Conservation (phyloP, 257 asterid species). For the Solanum sejunctum region DNA sequence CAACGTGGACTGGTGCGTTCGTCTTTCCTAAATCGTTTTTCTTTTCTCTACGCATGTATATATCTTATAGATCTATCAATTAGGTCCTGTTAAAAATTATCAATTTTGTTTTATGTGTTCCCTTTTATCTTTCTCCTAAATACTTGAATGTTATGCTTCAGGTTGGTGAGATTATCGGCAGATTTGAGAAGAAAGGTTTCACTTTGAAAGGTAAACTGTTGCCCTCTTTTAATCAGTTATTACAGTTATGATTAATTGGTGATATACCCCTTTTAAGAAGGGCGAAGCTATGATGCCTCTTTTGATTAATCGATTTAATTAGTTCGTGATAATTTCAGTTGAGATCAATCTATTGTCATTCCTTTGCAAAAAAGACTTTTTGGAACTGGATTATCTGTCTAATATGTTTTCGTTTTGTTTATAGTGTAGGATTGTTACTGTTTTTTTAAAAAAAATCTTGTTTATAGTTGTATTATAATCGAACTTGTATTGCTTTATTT, state of each 20-base stretch:
- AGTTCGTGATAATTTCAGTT: not conserved
- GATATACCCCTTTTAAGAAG: not conserved
- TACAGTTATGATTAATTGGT: not conserved
- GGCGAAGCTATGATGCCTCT: not conserved
- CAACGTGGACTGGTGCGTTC: conserved; percentile 82
- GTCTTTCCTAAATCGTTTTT: not conserved
- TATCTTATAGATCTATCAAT: not conserved
- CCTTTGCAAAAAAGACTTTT: not conserved
- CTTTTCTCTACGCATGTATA: not conserved
- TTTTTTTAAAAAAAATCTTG: not conserved
- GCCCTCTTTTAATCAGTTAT: not conserved
- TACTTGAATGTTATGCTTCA: conserved; percentile 21
- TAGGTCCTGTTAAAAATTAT: not conserved
- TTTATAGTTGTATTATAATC: not conserved
- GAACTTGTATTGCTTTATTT: not conserved
- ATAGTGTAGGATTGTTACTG: not conserved
- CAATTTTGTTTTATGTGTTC: not conserved
- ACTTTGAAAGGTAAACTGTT: conserved; percentile 57
- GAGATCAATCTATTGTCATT: not conserved
- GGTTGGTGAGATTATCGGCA: conserved; percentile 88
- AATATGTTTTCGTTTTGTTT: not conserved
- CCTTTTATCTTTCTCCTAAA: not conserved
- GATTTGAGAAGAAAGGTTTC: conserved; percentile 96
- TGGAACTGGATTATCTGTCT: no score
- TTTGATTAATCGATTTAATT: not conserved